phyloP scores from a whole-genome alignment of 2,329 filamentous ascomycete species.

The Apiospora marii region DNA sequence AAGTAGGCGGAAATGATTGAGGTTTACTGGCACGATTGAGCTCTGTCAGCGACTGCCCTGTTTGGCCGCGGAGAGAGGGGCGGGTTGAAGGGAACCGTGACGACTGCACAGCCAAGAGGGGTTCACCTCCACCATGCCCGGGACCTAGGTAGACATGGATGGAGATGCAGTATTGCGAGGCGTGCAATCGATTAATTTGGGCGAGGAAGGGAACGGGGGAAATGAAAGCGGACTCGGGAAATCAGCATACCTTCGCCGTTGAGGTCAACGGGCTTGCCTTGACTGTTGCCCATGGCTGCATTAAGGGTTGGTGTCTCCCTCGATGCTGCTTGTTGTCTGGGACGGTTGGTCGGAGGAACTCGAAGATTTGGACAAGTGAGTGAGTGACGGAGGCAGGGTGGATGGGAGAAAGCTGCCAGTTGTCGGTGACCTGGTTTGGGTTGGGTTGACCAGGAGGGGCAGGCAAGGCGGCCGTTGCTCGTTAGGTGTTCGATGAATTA shows the following conservation, averaged over 20 bases:
- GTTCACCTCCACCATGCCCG: constrained; percentile 14
- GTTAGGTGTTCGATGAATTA: constrained; percentile 4
- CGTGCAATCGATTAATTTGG: constrained; percentile 1
- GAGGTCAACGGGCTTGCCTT: constrained; percentile 91
- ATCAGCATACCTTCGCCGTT: constrained; percentile 83
- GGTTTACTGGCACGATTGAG: constrained; percentile 71
- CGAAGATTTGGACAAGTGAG: constrained; percentile 6
- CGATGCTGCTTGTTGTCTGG: constrained; percentile 16
- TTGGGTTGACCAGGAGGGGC: constrained; percentile 14
- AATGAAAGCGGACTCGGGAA: constrained; percentile 29
- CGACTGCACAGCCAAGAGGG: constrained; percentile 5
- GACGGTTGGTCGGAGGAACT: constrained; percentile 10
- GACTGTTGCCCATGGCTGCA: constrained; percentile 84
- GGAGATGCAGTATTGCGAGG: constrained; percentile 1
- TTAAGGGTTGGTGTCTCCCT: constrained; percentile 13
- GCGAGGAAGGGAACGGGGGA: background rate
- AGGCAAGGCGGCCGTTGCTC: constrained; percentile 17
- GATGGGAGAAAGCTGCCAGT: constrained; percentile 19
- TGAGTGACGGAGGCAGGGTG: constrained; percentile 5
- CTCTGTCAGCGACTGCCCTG: background rate
- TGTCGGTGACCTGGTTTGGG: constrained; percentile 16
- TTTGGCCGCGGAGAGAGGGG: background rate
- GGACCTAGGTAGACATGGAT: background rate
- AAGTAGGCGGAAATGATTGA: constrained; percentile 95
- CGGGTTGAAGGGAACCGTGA: constrained; percentile 15